Evolutionary conservation across 495 filamentous ascomycete genomes (phyloP), one percentile per base, ranked within the genome.

Genomic region (Bombardia bombarda): DNA sequence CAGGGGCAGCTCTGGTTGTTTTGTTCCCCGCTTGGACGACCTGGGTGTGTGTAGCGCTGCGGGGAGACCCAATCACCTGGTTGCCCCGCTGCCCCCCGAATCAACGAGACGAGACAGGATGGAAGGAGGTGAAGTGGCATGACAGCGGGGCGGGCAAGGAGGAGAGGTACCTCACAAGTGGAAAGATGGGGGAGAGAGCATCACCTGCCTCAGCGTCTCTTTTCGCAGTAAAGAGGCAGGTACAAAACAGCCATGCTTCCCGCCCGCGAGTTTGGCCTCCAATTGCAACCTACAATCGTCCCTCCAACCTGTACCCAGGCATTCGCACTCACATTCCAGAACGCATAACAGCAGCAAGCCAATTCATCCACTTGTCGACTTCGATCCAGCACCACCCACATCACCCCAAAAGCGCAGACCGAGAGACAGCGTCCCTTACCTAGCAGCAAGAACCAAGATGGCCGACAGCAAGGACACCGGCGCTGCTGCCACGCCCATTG

Each of bases 381-480:
- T n/a, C 32, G 7, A 34, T 17, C 32, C 18, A 34, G 9, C 32
- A 16, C 32, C 6, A 34, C 32, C 32, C 7, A 7, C 26, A 30
- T 7, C 7, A 21, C 16, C 16, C 26, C 26, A 25, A 32, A 45
- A 45, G 35, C 31, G 32, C 23, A 22, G n/a, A n/a, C n/a, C n/a
- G n/a, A n/a, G n/a, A n/a, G n/a, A n/a, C n/a, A n/a, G n/a, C 10
- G 20, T 19, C 25, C 17, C 33, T 21, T 42, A 66, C 14, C 50
- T n/a, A n/a, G n/a, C n/a, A n/a, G n/a, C n/a, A n/a, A n/a, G n/a
- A n/a, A n/a, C n/a, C n/a, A n/a, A n/a, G n/a, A 74, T 74, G 71
- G 63, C 68, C 30, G 57, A 63, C 34, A n/a, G n/a, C n/a, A 43
- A 60, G 13, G 54, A 60, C n/a, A 53, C 49, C 19, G 23, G 36